phyloP scores from a whole-genome alignment of 441 rosid species.

The Jatropha multifida region DNA sequence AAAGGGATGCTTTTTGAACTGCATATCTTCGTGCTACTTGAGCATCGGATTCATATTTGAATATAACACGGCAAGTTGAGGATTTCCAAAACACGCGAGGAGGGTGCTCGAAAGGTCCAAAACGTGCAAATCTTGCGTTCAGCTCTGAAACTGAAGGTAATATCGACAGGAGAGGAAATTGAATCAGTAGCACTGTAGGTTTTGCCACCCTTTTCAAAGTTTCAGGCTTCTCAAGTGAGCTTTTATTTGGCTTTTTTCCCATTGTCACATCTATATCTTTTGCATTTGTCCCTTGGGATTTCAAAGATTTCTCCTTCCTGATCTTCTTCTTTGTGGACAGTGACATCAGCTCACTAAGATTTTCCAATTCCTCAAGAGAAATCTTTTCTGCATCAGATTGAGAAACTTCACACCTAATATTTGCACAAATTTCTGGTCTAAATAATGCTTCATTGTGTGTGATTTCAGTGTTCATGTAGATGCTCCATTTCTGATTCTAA shows the following conservation, averaged over 20 bases:
- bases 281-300: conserved; percentile 14
- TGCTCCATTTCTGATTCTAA: too few species aligned
- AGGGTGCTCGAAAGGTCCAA: conserved; percentile 31
- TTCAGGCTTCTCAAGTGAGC: conserved; percentile 18
- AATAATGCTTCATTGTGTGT: too few species aligned
- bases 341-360: conserved; percentile 18
- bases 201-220: conserved; percentile 8
- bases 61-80: conserved; percentile 36
- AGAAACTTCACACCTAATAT: neutral
- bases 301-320: conserved; percentile 13
- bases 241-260: conserved; percentile 9
- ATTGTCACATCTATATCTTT: conserved; percentile 14
- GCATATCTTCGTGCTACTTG: conserved; percentile 31
- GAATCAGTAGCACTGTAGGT: conserved; percentile 35
- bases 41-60: conserved; percentile 36
- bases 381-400: neutral
- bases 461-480: too few species aligned
- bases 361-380: conserved; percentile 25
- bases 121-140: conserved; percentile 38
- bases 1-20: conserved; percentile 19
- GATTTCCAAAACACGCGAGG: conserved; percentile 40
- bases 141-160: conserved; percentile 38
- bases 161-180: conserved; percentile 31
- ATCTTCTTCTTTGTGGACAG: conserved; percentile 29
- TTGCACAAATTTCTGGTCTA: neutral